Percentiles rank a stretch among this genome's conserved stretches.
Conservation (phyloP, 176 grass and related monocot genomes). For the Saccharum officinarum region DNA sequence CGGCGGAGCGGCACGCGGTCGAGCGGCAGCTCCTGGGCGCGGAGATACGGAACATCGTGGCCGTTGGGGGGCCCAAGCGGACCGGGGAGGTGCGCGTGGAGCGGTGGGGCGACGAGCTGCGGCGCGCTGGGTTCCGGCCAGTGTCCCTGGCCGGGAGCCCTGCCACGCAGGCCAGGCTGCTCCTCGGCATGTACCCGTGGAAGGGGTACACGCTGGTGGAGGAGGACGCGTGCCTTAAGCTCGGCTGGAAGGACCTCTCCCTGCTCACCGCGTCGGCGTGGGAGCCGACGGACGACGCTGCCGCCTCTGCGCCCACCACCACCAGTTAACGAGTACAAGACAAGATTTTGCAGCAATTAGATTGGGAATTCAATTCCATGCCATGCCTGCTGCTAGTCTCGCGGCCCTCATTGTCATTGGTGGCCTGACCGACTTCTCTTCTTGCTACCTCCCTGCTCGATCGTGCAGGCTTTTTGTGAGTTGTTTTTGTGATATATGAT, state of each 20-base stretch:
- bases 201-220: constrained; percentile 92
- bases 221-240: constrained; percentile 67
- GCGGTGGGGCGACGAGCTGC: constrained; percentile 83
- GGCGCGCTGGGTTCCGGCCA: constrained; percentile 55
- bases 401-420: not conserved
- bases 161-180: constrained; percentile 72
- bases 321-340: not conserved
- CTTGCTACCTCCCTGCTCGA: not conserved
- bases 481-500: constrained; percentile 16
- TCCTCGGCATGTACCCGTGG: constrained; percentile 87
- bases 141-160: constrained; percentile 76
- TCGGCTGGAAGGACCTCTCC: constrained; percentile 95
- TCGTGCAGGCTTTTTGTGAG: constrained; percentile 19
- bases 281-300: constrained; percentile 28
- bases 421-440: not conserved
- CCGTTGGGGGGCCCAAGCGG: constrained; percentile 74
- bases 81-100: constrained; percentile 78
- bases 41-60: constrained; percentile 94
- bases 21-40: constrained; percentile 81
- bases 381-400: not conserved
- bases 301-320: not conserved
- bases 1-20: constrained; percentile 59
- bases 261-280: constrained; percentile 89
- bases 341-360: not conserved
- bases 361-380: not conserved